phyloP scores from a whole-genome alignment of 2,329 filamentous ascomycete species.

The Cadophora sp. region DNA sequence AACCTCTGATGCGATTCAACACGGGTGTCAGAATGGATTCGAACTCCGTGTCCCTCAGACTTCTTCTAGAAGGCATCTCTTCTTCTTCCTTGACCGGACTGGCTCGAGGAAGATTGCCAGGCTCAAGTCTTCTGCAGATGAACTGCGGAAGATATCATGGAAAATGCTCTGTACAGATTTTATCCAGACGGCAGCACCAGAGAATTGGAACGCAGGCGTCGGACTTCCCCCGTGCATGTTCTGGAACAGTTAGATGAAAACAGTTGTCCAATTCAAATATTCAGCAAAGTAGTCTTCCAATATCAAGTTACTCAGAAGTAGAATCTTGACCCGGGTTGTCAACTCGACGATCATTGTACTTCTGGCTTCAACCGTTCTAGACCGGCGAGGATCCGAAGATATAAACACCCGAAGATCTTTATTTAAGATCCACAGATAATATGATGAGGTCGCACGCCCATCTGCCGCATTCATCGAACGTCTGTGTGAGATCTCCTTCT shows the following conservation, averaged over 20 bases:
- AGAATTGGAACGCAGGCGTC: conserved; percentile 4
- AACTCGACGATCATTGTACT: background rate
- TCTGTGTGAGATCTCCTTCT: conserved; percentile 12
- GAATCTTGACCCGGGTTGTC: background rate
- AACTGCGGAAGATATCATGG: conserved; percentile 1
- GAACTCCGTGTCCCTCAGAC: background rate
- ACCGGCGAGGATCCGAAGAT: conserved; percentile 18
- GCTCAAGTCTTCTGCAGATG: conserved; percentile 16
- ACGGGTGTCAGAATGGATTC: conserved; percentile 11
- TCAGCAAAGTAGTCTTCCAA: background rate
- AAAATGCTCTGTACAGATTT: background rate
- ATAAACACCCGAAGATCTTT: conserved; percentile 29
- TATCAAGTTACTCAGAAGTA: background rate
- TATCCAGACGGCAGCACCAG: conserved; percentile 7
- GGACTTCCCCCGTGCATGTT: background rate
- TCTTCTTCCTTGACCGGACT: background rate
- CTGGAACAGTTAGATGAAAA: background rate
- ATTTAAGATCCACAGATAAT: conserved; percentile 20
- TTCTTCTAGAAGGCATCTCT: conserved; percentile 20
- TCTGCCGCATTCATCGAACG: conserved; percentile 11
- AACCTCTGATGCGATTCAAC: conserved; percentile 21
- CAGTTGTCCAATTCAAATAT: background rate
- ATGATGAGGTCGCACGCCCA: conserved; percentile 2
- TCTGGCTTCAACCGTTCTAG: conserved; percentile 10
- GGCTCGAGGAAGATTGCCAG: conserved; percentile 9